Conservation (phyloP, 805 yeast genomes). For the Metschnikowia cerradonensis region DNA sequence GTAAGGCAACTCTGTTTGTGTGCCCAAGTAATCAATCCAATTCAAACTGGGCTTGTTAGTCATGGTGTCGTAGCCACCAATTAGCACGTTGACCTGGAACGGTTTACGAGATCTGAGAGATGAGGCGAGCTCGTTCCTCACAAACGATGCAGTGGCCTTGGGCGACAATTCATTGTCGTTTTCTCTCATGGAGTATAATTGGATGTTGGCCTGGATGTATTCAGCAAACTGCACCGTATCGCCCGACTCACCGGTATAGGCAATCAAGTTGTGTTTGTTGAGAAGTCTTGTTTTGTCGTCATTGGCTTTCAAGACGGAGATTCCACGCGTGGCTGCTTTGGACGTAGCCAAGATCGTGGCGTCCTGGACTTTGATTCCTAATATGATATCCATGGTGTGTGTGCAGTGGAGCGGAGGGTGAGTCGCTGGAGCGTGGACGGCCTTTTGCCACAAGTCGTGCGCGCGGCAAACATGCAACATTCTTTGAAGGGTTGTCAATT, state of each 20-base stretch:
- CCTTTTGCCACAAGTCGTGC: conserved; percentile 16
- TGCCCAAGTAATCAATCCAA: conserved; percentile 93
- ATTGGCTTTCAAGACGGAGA: conserved; percentile 68
- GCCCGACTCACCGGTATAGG: conserved; percentile 94
- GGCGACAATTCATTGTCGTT: conserved; percentile 73
- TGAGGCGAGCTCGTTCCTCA: conserved; percentile 82
- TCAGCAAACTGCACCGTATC: conserved; percentile 96
- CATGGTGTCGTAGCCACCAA: conserved; percentile 76
- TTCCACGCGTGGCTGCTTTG: conserved; percentile 88
- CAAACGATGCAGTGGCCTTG: conserved; percentile 80
- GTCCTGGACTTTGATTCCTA: conserved; percentile 81
- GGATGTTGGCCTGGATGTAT: conserved; percentile 87
- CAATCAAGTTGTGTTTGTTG: conserved; percentile 74
- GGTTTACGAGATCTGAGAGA: conserved; percentile 88
- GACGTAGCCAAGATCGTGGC: conserved; percentile 90
- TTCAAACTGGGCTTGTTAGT: conserved; percentile 61
- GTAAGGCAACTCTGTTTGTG: conserved; percentile 85
- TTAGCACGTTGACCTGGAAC: conserved; percentile 84
- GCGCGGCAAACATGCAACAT: conserved; percentile 5
- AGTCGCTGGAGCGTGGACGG: not conserved
- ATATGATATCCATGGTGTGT: conserved; percentile 73
- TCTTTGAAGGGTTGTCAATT: too few species aligned
- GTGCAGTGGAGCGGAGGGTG: not conserved
- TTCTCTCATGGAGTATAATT: conserved; percentile 82
- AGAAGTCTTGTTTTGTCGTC: conserved; percentile 79